Evolutionary conservation across 2,329 filamentous ascomycete species (phyloP), one percentile per base, ranked within the genome.

Genomic region (Fusarium dlaminii): DNA sequence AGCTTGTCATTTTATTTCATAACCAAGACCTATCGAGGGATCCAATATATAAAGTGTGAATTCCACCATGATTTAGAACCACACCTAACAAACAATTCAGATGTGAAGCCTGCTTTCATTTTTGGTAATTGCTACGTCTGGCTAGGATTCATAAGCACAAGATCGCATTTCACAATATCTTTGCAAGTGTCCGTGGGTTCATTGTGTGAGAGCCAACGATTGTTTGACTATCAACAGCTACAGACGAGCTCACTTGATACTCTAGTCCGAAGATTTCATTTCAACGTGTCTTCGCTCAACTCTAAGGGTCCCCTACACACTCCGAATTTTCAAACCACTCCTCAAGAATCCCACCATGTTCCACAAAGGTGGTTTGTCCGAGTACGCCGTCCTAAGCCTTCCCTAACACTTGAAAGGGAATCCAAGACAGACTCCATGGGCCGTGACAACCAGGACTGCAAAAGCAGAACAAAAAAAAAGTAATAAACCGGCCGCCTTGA

Each of bases 321-420:
- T 78, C 79, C 78, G 59, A 59, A 57, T 63, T 76, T 72, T 72
- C 62, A 75, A 71, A 70, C 68, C 74, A 66, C 70, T 68, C 60
- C 70, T 67, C 68, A 63, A 60, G 61, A 66, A 57, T 68, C 62
- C 68, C 68, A 64, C 62, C 66, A 49, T 71, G 51, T 61, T 66
- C 73, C 75, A 70, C 68, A 60, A 73, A 70, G 49, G 63, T 70
- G 65, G 65, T 49, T 68, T 77, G 43, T 77, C 73, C 63, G 72
- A 77, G 68, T 68, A 72, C 66, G 76, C 73, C 75, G 66, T 72
- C 66, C 70, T 72, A 65, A 36, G 66, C 52, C 48, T 70, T 75
- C 79, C 79, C 81, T 71, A 75, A 80, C 81, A 82, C 81, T 82
- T 80, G 80, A 82, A 79, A 75, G 77, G 80, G 77, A 74, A 78